Conservation (phyloP, 805 yeast species). For the Ogataea trehalophila region DNA sequence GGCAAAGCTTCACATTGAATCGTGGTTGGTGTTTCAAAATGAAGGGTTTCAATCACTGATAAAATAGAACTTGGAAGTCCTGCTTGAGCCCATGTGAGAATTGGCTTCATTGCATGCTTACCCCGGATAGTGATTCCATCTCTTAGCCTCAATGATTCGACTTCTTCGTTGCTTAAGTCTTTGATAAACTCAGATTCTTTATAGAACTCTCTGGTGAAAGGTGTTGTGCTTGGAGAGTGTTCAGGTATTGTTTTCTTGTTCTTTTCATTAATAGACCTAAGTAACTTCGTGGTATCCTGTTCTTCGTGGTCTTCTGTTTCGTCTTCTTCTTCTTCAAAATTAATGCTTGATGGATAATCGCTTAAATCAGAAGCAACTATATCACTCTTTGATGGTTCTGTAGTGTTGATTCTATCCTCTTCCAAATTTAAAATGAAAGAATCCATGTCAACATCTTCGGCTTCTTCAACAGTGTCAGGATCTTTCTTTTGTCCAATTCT, state of each 20-base stretch:
- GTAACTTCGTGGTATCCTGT: slow-evolving; percentile 32
- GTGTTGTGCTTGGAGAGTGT: slow-evolving; percentile 42
- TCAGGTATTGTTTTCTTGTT: slow-evolving; percentile 47
- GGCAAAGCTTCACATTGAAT: slow-evolving; percentile 92
- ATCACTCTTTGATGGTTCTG: no score
- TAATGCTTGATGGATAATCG: no score
- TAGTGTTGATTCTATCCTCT: background rate
- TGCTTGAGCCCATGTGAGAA: slow-evolving; percentile 72
- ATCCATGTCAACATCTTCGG: slow-evolving; percentile 6
- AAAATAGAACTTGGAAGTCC: slow-evolving; percentile 64
- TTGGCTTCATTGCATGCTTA: slow-evolving; percentile 53
- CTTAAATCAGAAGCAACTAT: no score
- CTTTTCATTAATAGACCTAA: slow-evolving; percentile 38
- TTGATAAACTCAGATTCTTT: slow-evolving; percentile 51
- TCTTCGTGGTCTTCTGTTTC: slow-evolving; percentile 25
- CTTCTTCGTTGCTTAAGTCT: slow-evolving; percentile 48
- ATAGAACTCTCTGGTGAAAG: slow-evolving; percentile 61
- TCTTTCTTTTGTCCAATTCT: slow-evolving; percentile 10
- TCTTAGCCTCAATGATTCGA: slow-evolving; percentile 46
- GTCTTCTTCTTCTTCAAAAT: slow-evolving; percentile 20
- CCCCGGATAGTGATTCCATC: slow-evolving; percentile 73
- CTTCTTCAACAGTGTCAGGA: slow-evolving; percentile 10
- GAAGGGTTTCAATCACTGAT: slow-evolving; percentile 45
- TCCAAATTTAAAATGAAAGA: slow-evolving; percentile 5
- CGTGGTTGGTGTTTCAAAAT: slow-evolving; percentile 68